Conservation (phyloP, 495 filamentous ascomycete species). For the Hypoxylon crocopeplum region DNA sequence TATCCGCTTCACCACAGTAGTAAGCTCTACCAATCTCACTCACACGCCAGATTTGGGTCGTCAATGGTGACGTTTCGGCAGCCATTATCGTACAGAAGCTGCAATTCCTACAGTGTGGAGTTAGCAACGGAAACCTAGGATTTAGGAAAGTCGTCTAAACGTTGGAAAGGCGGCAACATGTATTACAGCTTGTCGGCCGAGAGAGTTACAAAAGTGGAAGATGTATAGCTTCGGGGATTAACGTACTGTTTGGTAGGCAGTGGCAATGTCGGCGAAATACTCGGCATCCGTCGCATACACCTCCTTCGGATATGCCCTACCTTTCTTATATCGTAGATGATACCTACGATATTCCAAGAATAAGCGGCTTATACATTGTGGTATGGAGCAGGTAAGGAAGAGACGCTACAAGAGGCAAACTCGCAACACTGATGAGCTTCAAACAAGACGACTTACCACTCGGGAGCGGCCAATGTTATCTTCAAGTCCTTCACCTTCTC, state of each 20-base stretch:
- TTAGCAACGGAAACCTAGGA: conserved; percentile 12
- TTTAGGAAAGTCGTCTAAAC: not conserved
- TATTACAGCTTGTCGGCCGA: not conserved
- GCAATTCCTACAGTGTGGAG: conserved; percentile 53
- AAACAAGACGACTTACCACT: conserved; percentile 52
- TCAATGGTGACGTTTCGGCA: conserved; percentile 70
- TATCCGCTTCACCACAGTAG: not conserved
- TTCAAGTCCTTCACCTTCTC: conserved; percentile 65
- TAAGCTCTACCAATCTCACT: conserved; percentile 31
- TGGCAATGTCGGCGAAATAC: conserved; percentile 71
- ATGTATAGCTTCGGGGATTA: not conserved
- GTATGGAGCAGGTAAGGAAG: conserved; percentile 45
- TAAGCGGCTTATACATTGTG: too few relatives aligned
- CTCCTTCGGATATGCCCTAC: conserved; percentile 65
- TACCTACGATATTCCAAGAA: conserved; percentile 42
- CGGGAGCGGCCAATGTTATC: conserved; percentile 67
- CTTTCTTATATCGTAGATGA: conserved; percentile 67
- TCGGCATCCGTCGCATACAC: conserved; percentile 66
- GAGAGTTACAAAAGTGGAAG: not conserved
- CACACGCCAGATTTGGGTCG: conserved; percentile 72
- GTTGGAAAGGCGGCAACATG: not conserved
- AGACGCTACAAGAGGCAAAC: conserved; percentile 53
- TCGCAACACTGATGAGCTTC: not conserved
- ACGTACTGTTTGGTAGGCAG: conserved; percentile 59
- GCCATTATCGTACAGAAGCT: conserved; percentile 69